phyloP scores from a whole-genome alignment of 139 green algal genomes.

The Chloropicon primus region DNA sequence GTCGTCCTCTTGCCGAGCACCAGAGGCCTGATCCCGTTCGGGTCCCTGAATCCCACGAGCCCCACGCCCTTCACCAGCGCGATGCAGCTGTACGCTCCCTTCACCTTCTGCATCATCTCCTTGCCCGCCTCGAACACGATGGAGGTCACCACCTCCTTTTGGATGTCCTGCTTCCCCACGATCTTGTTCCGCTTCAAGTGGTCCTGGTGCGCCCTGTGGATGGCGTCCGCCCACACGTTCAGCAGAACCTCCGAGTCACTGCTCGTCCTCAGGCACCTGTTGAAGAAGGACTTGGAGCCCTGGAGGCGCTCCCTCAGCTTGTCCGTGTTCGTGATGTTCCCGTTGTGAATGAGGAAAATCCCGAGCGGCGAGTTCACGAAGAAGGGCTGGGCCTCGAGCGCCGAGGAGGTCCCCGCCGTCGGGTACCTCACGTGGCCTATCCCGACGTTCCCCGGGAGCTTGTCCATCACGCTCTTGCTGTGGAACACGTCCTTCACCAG shows the following conservation, averaged over 20 bases:
- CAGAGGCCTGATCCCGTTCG: constrained; percentile 87
- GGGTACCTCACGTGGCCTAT: constrained; percentile 71
- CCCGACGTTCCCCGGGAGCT: constrained; percentile 45
- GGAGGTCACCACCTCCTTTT: constrained; percentile 22
- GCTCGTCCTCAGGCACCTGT: constrained; percentile 71
- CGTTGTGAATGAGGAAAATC: constrained; percentile 98
- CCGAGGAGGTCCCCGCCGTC: constrained; percentile 74
- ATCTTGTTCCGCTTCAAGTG: constrained; percentile 1
- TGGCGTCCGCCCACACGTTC: constrained; percentile 91
- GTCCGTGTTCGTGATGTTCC: constrained; percentile 95
- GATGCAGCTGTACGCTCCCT: constrained; percentile 88
- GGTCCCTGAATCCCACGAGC: constrained; percentile 91
- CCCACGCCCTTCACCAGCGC: constrained; percentile 81
- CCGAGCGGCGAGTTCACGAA: constrained; percentile 94
- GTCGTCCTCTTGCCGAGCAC: constrained; percentile 58
- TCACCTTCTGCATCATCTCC: constrained; percentile 56
- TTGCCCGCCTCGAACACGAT: constrained; percentile 80
- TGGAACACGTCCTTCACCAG: constrained; percentile 95
- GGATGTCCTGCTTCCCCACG: constrained; percentile 10
- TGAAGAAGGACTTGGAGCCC: constrained; percentile 61
- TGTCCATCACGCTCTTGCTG: constrained; percentile 48
- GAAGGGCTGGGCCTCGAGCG: constrained; percentile 93
- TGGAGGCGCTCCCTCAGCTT: constrained; percentile 36
- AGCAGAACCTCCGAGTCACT: constrained; percentile 94
- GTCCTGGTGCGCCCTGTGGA: constrained; percentile 79